Evolutionary conservation across 2,329 filamentous ascomycete genomes (phyloP), one percentile per base, ranked within the genome.

Genomic region (Scortechinia acanthostroma): DNA sequence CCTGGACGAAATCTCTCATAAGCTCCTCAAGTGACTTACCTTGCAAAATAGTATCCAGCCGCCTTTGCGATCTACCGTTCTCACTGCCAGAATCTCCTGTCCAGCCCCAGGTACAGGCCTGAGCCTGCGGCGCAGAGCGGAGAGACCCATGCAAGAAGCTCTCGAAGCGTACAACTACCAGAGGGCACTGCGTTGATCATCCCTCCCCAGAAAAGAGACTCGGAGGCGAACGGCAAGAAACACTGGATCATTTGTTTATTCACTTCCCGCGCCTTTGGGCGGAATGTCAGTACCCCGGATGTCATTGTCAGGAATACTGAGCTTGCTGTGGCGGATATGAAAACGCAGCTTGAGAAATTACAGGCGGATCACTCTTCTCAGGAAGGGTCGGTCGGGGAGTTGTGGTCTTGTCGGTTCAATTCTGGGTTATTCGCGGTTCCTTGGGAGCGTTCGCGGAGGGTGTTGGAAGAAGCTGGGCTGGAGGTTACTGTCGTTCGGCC

Each of bases 231-330:
- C 10, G 25, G n/a, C n/a, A 19, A 10, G 35, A 40, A 40, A 40
- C 35, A 40, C 35, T 40, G 35, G 35, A 40, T 40, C 14, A 40
- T 40, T 40, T 40, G 35, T 17, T 19, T 40, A 6, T 40, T 40
- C 17, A 40, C 35, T 6, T 40, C 35, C 17, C 35, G 17, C 17
- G 35, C 10, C 6, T 40, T 15, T 17, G 35, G 35, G 17, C 14
- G 20, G 10, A 10, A 17, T 6, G 35, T 40, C 17, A 19, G 17
- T 40, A 6, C 10, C 35, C 35, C 35, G 35, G 17, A 13, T 10
- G 20, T 19, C 13, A 40, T 40, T 6, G 6, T 40, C 10, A 19
- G 6, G 10, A 10, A 40, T 10, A 40, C 35, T 10, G 35, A 10
- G 17, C 10, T 19, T 10, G 35, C 35, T 13, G 10, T 40, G 6